Percentiles rank a stretch among this genome's conserved stretches.
Conservation (phyloP, 108 stramenopile species). For the Epithemia pelagica region DNA sequence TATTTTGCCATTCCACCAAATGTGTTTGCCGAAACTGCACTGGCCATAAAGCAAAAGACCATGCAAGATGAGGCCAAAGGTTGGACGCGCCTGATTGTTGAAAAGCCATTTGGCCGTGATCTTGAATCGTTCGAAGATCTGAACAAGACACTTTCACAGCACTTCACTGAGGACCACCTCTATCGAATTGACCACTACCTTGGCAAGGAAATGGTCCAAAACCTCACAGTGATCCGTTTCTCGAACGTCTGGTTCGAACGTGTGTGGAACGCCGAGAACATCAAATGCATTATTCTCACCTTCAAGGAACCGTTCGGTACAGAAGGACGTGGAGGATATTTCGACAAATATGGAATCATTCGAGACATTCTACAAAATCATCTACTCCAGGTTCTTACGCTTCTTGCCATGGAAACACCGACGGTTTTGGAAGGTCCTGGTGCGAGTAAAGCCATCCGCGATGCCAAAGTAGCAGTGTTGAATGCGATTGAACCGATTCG, state of each 20-base stretch:
- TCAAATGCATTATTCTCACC: constrained; percentile 71
- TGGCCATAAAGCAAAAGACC: constrained; percentile 61
- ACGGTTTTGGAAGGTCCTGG: constrained; percentile 53
- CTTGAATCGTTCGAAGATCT: constrained; percentile 77
- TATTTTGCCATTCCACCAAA: constrained; percentile 98
- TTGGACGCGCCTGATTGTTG: constrained; percentile 90
- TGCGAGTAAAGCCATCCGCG: constrained; percentile 81
- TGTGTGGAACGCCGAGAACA: constrained; percentile 69
- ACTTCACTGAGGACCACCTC: constrained; percentile 82
- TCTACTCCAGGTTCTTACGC: constrained; percentile 84
- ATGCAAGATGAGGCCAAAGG: constrained; percentile 68
- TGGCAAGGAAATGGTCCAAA: constrained; percentile 99
- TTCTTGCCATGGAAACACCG: constrained; percentile 82
- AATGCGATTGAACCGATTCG: constrained; percentile 68
- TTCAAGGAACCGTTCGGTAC: constrained; percentile 87
- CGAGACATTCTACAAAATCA: constrained; percentile 91
- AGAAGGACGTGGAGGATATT: constrained; percentile 85
- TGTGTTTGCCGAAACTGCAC: constrained; percentile 85
- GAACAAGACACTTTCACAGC: constrained; percentile 38
- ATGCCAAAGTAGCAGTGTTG: constrained; percentile 92
- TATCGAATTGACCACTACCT: constrained; percentile 99
- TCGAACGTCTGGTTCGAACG: constrained; percentile 90
- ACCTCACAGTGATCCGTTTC: constrained; percentile 86
- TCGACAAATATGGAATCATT: constrained; percentile 83
- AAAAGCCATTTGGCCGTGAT: constrained; percentile 98